Evolutionary conservation across 2,329 filamentous ascomycete species (phyloP), one percentile per base, ranked within the genome.

Genomic region (Claviceps quebecensis): DNA sequence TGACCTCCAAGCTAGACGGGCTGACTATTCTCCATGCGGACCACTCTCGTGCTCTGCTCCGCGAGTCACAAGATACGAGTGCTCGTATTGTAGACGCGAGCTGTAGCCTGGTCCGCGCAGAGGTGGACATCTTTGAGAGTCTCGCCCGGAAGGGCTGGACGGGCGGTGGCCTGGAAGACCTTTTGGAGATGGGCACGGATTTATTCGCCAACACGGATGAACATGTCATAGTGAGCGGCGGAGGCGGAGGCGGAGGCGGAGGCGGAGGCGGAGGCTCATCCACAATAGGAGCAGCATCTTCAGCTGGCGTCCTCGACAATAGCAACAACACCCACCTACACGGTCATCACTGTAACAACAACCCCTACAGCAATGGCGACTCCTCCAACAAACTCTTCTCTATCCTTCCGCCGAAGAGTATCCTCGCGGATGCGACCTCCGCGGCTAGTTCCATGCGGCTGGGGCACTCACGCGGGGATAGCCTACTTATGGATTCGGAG

Each of bases 101-200:
- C 59, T 83, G 80, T 59, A 80, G 77, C 55, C 71, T 85, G 11
- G 81, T 84, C 13, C 71, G 81, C 17, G 81, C 81, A 51, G 81
- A 85, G 66, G 77, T 85, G 19, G 81, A 85, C 64, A 84, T 85
- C 29, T 84, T 83, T 53, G 81, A 85, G 67, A 72, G 76, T 23
- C 66, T 85, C 23, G 81, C 81, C 19, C 69, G 80, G 54, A 85
- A 85, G 59, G 81, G 81, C 7, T 84, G 81, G 81, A 76, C 69
- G 19, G 81, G 81, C 39, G 81, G 81, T 34, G 81, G 81, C 0
- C 67, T 85, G 29, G 81, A 84, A 53, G 81, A 84, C 37, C 65
- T 85, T 4, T 67, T 85, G 3, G 81, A 84, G 54, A 78, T 75
- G 59, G 81, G 80, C 8, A 71, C 72, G 38, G 81, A 85, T 60